Base-by-base conservation (phyloP, 192 early-diverging fungal species). In the Globomyces pollinis-pini region DNA sequence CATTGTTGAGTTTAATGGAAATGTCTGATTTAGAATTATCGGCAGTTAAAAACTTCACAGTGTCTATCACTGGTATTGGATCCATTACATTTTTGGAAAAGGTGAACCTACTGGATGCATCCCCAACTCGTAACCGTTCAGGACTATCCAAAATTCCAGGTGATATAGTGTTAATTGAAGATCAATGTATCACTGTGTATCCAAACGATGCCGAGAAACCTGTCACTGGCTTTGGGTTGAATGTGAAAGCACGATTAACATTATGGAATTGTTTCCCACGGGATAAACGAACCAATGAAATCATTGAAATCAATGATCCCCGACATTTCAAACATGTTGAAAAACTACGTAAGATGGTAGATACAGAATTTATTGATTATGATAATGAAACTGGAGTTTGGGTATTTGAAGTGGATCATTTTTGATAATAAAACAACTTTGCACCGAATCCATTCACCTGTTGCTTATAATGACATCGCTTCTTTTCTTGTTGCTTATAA, bases 361-460 rank as follows among this genome's bases (percentile, higher is more conserved):
- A 88, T 32, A 95, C 91, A 0, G 71, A 80, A 39, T 93, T 95
- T 68, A 64, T 91, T 16, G 83, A 80, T 33, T 99, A 81, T 66
- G 68, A 80, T 34, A 60, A 78, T 38, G 65, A 74, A 8, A 81
- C 83, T 13, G 92, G 94, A 18, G 78, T 76, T 0, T 99, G 96
- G 96, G 84, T 71, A n/a, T 99, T 99, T 72, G 64, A 77, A 13
- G 96, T 99, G 6, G 76, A 91, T 56, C 87, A 92, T 61, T 84
- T 84, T 70, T 87, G 81, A 58, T 70, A 75, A 42, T 95, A 95
- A n/a, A n/a, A n/a, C n/a, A n/a, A n/a, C n/a, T n/a, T n/a, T n/a
- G n/a, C n/a, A n/a, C n/a, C n/a, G n/a, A n/a, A n/a, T n/a, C n/a
- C n/a, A n/a, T n/a, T n/a, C n/a, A n/a, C 62, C 90, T n/a, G n/a